Base-by-base conservation (phyloP, 805 yeast genomes). In the Schwanniomyces occidentalis region DNA sequence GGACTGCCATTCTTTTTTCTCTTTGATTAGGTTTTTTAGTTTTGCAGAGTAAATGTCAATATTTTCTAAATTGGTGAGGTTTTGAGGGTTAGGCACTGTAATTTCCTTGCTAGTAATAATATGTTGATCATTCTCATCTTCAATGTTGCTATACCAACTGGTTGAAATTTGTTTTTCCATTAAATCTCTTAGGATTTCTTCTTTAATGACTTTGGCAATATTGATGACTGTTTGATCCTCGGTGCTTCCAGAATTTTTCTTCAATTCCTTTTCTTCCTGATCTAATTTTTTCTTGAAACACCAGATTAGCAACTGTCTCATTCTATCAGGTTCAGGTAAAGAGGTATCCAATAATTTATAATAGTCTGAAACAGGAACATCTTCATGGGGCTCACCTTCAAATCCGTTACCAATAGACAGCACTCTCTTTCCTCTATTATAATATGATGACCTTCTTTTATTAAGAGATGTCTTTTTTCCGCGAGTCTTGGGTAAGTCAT, bases 341-440 rank as follows among this genome's bases (percentile, higher is more conserved):
- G 73, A 71, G 4, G 65, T 54, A 43, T 83, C 85, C 20, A 85
- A 55, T 48, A 79, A 80, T 49, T 82, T 82, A 53, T 73, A 78
- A 48, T 78, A 78, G 34, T 78, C 80, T 7, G 59, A 46, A 0
- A 68, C 62, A 0, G 77, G 70, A 1, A 85, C 76, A 29, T 77
- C 80, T 1, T 70, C 65, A 52, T 84, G 90, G 2, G 90, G 90
- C 19, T 71, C 73, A 0, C 82, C 85, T 2, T 65, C 68, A 45
- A 77, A 78, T 2, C 90, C 91, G 49, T 81, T 82, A 2, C 90
- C 89, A 5, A 84, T 74, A 0, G 89, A 80, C 50, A 85, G 83
- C 2, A 80, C 75, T 18, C 93, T 58, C 48, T 81, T 82, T 6
- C 93, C 93, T 21, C 93, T 63, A 34, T 74, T 72, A 24, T 71